Percentiles rank a stretch among this genome's conserved stretches.
Conservation (phyloP, 2,329 filamentous ascomycete genomes). For the Alternaria brassicicola region DNA sequence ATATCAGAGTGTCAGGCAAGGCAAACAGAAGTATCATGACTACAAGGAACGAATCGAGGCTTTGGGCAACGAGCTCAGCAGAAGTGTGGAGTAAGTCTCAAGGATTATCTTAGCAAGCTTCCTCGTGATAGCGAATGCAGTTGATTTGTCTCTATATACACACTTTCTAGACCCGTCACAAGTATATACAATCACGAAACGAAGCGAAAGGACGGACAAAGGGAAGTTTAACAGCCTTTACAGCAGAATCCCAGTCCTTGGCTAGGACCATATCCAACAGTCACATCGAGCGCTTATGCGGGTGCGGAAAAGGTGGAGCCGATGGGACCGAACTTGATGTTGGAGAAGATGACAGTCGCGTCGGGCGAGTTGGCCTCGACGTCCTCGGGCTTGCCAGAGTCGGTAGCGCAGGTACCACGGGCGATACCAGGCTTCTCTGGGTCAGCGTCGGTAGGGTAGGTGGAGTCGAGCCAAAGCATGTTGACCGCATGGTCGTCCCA, state of each 20-base stretch:
- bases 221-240: not conserved
- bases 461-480: conserved; percentile 78
- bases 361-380: conserved; percentile 46
- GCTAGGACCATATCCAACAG: not conserved
- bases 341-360: conserved; percentile 47
- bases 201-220: conserved; percentile 13
- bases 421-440: conserved; percentile 41
- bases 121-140: conserved; percentile 12
- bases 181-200: conserved; percentile 20
- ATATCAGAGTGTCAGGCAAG: too few species aligned
- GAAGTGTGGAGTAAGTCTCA: too few species aligned
- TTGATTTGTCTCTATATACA: conserved; percentile 17
- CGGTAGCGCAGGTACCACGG: conserved; percentile 48
- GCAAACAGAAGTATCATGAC: too few species aligned
- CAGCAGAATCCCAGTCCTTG: not conserved
- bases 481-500: conserved; percentile 70
- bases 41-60: too few species aligned
- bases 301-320: conserved; percentile 48
- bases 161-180: conserved; percentile 14
- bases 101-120: too few species aligned
- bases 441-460: conserved; percentile 59
- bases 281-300: conserved; percentile 22
- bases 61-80: too few species aligned
- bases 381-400: conserved; percentile 45
- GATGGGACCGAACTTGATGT: conserved; percentile 51